Evolutionary conservation across 208 protist genomes (phyloP).

Genomic region (Wallacemonas sp.): DNA sequence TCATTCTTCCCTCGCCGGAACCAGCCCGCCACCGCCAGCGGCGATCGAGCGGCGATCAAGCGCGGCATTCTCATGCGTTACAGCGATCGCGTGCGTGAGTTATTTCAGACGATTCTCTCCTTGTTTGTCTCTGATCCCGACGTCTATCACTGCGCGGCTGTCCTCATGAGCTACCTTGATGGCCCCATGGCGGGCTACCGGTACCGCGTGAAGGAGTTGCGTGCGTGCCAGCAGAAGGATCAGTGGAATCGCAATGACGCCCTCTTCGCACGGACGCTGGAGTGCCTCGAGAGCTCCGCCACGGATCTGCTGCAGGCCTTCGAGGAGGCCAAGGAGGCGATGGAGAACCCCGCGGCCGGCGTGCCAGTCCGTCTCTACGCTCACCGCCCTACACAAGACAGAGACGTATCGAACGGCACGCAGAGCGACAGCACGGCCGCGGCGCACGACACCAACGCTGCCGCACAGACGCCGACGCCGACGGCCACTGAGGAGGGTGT

Average conservation of each 20-base stretch:
- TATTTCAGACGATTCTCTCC: constrained; percentile 65
- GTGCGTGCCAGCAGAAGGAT: constrained; percentile 80
- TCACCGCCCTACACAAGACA: not conserved
- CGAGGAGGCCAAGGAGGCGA: constrained; percentile 23
- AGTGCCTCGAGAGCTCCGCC: constrained; percentile 53
- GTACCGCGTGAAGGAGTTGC: constrained; percentile 79
- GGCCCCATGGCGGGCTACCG: constrained; percentile 64
- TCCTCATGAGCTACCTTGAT: constrained; percentile 63
- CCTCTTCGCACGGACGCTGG: constrained; percentile 62
- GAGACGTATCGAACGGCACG: not conserved
- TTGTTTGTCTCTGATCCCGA: constrained; percentile 85
- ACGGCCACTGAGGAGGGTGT: not conserved
- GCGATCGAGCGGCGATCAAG: constrained; percentile 27
- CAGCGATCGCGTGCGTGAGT: constrained; percentile 60
- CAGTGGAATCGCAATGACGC: constrained; percentile 71
- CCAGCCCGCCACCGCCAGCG: not conserved
- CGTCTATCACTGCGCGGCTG: constrained; percentile 75
- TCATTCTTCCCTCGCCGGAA: constrained; percentile 19
- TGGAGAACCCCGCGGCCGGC: constrained; percentile 6
- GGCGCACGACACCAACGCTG: not conserved
- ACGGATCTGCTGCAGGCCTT: constrained; percentile 41
- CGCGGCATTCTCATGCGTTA: constrained; percentile 55
- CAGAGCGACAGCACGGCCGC: not conserved
- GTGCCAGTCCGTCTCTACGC: constrained; percentile 1
- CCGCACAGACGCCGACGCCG: not conserved